Conservation (phyloP, 2,329 filamentous ascomycete species). For the Epichloe glyceriae region DNA sequence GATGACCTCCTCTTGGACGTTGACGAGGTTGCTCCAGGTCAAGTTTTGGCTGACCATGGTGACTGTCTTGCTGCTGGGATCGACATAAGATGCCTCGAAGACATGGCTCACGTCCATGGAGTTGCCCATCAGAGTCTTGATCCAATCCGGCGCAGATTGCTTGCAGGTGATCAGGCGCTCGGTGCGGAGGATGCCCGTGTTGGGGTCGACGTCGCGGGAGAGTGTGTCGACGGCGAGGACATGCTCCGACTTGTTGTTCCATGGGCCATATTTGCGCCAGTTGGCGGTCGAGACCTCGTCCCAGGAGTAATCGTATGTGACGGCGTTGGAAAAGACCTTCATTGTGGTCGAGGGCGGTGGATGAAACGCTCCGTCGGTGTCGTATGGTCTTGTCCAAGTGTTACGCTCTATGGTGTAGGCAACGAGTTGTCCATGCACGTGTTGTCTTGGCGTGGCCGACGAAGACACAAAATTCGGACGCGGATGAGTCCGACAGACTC, state of each 20-base stretch:
- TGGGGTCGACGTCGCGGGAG: slow-evolving; percentile 47
- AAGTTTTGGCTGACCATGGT: slow-evolving; percentile 96
- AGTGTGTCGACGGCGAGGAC: slow-evolving; percentile 93
- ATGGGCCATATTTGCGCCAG: slow-evolving; percentile 97
- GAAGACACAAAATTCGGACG: too few species aligned
- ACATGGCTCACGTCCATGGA: slow-evolving; percentile 73
- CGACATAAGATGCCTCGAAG: slow-evolving; percentile 92
- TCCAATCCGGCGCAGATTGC: slow-evolving; percentile 60
- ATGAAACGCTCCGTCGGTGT: not conserved
- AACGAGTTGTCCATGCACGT: too few species aligned
- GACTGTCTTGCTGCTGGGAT: slow-evolving; percentile 69
- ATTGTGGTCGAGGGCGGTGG: slow-evolving; percentile 34
- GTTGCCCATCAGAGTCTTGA: slow-evolving; percentile 62
- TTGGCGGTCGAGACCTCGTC: slow-evolving; percentile 95
- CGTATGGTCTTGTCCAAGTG: too few species aligned
- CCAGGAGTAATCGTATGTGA: slow-evolving; percentile 97
- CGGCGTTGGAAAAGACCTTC: slow-evolving; percentile 88
- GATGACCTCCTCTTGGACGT: slow-evolving; percentile 82
- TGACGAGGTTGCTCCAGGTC: slow-evolving; percentile 82
- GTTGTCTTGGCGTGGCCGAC: too few species aligned
- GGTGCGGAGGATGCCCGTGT: slow-evolving; percentile 46
- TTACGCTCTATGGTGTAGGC: too few species aligned
- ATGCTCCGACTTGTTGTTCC: slow-evolving; percentile 98
- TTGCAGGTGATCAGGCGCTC: slow-evolving; percentile 51
- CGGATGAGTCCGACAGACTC: too few species aligned